A percentile compares a stretch with the other conserved stretches of the same genome.
phyloP scores from a whole-genome alignment of 345 rosid species.

The Pseudoturritis turrita region DNA sequence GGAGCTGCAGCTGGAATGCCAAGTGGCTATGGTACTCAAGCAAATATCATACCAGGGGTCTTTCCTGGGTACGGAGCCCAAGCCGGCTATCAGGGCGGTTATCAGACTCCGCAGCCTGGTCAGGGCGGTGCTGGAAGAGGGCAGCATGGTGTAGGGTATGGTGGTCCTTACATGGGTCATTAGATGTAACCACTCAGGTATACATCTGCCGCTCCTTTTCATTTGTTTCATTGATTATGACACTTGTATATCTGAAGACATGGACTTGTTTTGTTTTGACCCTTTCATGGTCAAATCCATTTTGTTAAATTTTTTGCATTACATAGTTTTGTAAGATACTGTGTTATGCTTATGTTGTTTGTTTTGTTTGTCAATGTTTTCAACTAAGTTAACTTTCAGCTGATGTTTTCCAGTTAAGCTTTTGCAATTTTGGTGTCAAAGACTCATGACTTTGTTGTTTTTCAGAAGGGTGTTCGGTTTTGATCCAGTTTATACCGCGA shows the following conservation, averaged over 20 bases:
- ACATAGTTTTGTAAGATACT: background rate
- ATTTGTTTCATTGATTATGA: background rate
- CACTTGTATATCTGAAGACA: background rate
- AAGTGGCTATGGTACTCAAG: conserved; percentile 50
- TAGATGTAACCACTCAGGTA: conserved; percentile 45
- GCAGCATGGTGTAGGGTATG: conserved; percentile 53
- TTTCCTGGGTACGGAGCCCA: conserved; percentile 52
- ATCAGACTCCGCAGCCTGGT: conserved; percentile 60
- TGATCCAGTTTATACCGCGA: conserved; percentile 20
- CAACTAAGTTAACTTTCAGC: background rate
- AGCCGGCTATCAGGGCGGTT: conserved; percentile 36
- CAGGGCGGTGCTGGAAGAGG: conserved; percentile 72
- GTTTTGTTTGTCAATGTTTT: background rate
- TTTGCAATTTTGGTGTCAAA: background rate
- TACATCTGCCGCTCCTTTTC: background rate
- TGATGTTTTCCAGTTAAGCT: background rate
- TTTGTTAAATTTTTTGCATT: background rate
- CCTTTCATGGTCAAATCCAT: background rate
- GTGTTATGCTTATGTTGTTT: too few species aligned
- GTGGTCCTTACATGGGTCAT: conserved; percentile 66
- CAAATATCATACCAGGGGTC: conserved; percentile 29
- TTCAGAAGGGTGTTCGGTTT: conserved; percentile 26
- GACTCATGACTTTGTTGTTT: background rate
- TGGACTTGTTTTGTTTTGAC: background rate
- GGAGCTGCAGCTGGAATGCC: conserved; percentile 46